phyloP scores from a whole-genome alignment of 192 early-diverging fungal genomes.

The Funneliformis geosporum region DNA sequence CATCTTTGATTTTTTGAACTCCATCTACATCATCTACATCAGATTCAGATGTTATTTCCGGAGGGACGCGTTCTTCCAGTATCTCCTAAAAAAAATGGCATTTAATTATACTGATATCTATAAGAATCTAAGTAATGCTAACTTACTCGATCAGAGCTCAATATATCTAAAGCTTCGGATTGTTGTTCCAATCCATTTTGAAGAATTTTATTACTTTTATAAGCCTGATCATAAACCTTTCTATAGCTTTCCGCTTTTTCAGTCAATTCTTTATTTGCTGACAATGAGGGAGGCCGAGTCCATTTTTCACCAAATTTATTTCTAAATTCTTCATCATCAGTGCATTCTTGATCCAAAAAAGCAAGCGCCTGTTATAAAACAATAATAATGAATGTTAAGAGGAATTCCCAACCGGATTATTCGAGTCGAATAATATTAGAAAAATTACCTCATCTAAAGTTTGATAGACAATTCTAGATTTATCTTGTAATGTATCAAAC shows the following conservation, averaged over 20 bases:
- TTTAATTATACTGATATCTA: constrained; percentile 36
- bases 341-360: constrained; percentile 67
- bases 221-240: constrained; percentile 57
- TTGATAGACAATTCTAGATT: constrained; percentile 50
- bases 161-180: constrained; percentile 59
- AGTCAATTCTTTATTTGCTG: constrained; percentile 55
- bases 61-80: constrained; percentile 62
- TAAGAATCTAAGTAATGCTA: neutral
- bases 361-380: constrained; percentile 57
- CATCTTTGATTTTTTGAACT: constrained; percentile 52
- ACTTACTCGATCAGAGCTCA: constrained; percentile 48
- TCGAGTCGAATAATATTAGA: neutral
- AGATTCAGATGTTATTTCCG: constrained; percentile 48
- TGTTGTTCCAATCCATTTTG: constrained; percentile 59
- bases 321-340: constrained; percentile 67
- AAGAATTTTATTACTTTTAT: constrained; percentile 60
- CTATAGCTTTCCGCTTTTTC: constrained; percentile 59
- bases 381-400: constrained; percentile 36
- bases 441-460: constrained; percentile 63
- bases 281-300: constrained; percentile 55
- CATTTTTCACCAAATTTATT: constrained; percentile 58
- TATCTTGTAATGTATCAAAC: constrained; percentile 62
- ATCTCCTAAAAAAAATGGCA: constrained; percentile 46
- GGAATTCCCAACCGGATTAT: neutral
- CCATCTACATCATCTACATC: constrained; percentile 43